phyloP scores from a whole-genome alignment of 495 filamentous ascomycete genomes.

The Bacidia gigantensis region DNA sequence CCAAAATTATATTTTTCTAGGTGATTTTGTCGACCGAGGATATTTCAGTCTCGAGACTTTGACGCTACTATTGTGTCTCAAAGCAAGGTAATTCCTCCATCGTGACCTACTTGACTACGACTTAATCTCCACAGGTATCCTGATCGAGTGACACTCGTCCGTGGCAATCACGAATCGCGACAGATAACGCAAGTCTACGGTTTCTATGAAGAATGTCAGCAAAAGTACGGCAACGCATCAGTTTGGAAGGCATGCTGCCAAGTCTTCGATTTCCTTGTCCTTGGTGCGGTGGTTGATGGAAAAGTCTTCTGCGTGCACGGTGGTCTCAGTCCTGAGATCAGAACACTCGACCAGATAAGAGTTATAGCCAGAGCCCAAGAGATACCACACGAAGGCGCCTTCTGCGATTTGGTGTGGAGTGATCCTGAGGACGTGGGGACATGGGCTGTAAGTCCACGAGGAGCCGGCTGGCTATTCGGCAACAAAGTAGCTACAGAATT shows the following conservation, averaged over 20 bases:
- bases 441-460: conserved; percentile 89
- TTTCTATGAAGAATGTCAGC: conserved; percentile 97
- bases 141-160: conserved; percentile 85
- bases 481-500: conserved; percentile 98
- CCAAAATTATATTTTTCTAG: conserved; percentile 88
- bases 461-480: conserved; percentile 94
- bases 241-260: conserved; percentile 99
- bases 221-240: conserved; percentile 94
- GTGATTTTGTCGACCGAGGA: conserved; percentile 93
- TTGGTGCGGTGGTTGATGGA: conserved; percentile 93
- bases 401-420: conserved; percentile 96
- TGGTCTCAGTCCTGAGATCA: conserved; percentile 89
- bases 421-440: conserved; percentile 97
- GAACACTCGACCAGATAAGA: conserved; percentile 92
- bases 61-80: conserved; percentile 87
- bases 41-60: conserved; percentile 98
- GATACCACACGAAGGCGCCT: conserved; percentile 95
- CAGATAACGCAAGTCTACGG: conserved; percentile 99
- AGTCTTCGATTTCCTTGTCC: conserved; percentile 93
- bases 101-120: not conserved
- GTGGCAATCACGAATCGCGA: conserved; percentile 93
- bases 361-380: conserved; percentile 94
- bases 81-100: conserved; percentile 62
- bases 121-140: conserved; percentile 54
- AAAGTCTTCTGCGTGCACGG: conserved; percentile 95